These are phyloP conservation scores for Fusarium metavorans DNA, from an alignment of 2,329 filamentous ascomycete species.

Conservation along the genomic window DNA sequence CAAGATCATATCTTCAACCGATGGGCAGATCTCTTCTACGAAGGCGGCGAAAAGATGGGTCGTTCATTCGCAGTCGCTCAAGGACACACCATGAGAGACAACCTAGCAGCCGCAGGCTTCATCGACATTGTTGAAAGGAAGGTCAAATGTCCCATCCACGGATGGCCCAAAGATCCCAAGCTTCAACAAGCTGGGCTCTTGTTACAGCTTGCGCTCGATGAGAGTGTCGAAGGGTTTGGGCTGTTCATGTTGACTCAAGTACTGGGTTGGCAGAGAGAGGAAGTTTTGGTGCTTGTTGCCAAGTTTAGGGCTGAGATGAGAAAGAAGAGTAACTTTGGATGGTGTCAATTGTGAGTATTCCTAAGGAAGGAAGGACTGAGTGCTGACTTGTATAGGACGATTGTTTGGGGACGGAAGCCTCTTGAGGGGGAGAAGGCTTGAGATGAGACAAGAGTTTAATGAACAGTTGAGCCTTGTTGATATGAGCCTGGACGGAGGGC, in stretches of 20 bases:
- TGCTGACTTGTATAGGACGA: slow-evolving; percentile 17
- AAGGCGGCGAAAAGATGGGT: slow-evolving; percentile 44
- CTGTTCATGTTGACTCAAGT: slow-evolving; percentile 44
- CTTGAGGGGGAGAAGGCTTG: not conserved
- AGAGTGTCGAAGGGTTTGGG: slow-evolving; percentile 48
- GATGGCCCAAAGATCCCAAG: slow-evolving; percentile 57
- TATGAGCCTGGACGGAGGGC: not conserved
- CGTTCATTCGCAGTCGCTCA: slow-evolving; percentile 41
- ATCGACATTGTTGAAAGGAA: slow-evolving; percentile 47
- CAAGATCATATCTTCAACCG: slow-evolving; percentile 42
- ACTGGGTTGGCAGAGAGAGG: slow-evolving; percentile 45
- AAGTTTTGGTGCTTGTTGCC: slow-evolving; percentile 40
- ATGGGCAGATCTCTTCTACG: slow-evolving; percentile 46
- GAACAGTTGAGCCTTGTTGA: not conserved
- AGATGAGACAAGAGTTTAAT: not conserved
- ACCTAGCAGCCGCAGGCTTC: slow-evolving; percentile 49
- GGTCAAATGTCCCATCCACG: slow-evolving; percentile 55
- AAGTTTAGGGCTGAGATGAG: slow-evolving; percentile 37
- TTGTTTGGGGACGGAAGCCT: slow-evolving; percentile 37
- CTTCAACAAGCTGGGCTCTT: slow-evolving; percentile 57
- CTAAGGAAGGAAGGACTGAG: slow-evolving; percentile 9
- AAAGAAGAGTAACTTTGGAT: slow-evolving; percentile 23
- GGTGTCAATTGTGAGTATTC: slow-evolving; percentile 28
- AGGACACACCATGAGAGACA: slow-evolving; percentile 34
- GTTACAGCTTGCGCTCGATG: slow-evolving; percentile 44